These are phyloP conservation scores for Eucalyptus pauciflora DNA, from an alignment of 345 rosid species.

Conservation along the genomic window DNA sequence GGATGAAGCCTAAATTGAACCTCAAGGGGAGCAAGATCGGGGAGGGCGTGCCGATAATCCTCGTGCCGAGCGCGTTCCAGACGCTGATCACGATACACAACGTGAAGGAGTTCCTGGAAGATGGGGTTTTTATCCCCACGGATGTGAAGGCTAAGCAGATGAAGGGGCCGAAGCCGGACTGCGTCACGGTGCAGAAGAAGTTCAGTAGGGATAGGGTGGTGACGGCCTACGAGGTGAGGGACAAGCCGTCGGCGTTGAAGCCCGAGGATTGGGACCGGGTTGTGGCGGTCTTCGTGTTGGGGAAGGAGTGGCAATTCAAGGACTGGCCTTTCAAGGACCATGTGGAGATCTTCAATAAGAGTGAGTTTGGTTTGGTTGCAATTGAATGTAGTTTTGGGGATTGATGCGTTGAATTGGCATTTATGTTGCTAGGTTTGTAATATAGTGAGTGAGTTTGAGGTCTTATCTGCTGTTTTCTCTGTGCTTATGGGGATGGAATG, in stretches of 20 bases:
- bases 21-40: conserved; percentile 74
- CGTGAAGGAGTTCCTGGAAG: conserved; percentile 91
- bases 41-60: conserved; percentile 88
- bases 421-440: not conserved
- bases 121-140: conserved; percentile 73
- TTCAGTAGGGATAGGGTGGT: conserved; percentile 86
- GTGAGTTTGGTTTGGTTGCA: conserved; percentile 23
- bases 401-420: not conserved
- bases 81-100: conserved; percentile 83
- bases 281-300: conserved; percentile 83
- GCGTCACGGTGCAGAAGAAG: conserved; percentile 95
- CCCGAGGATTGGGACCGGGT: conserved; percentile 91
- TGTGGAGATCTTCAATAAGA: conserved; percentile 84
- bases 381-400: not conserved
- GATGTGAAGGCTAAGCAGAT: conserved; percentile 85
- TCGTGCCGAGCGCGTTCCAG: conserved; percentile 92
- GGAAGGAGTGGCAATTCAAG: conserved; percentile 99
- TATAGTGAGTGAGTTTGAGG: not conserved
- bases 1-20: conserved; percentile 49
- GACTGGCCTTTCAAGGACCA: conserved; percentile 98
- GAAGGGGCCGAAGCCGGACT: conserved; percentile 81
- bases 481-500: not conserved
- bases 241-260: conserved; percentile 75
- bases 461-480: not conserved
- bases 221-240: conserved; percentile 93